Conservation (phyloP, 75 land plant genomes). For the Cunninghamia lanceolata region DNA sequence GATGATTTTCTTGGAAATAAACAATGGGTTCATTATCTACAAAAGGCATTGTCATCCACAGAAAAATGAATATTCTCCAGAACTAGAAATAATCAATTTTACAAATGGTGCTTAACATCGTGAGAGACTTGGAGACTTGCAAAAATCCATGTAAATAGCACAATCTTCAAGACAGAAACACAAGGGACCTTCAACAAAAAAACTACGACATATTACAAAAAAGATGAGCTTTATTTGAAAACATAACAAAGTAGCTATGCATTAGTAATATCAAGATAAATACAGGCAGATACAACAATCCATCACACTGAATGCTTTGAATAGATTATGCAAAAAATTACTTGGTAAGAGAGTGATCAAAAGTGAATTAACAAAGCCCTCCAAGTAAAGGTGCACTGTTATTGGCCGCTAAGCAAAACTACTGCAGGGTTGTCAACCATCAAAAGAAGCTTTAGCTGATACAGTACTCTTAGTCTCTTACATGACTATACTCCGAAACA, state of each 20-base stretch:
- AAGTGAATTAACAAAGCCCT: no score
- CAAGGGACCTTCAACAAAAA: not conserved
- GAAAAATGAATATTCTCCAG: not conserved
- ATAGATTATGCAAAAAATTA: no score
- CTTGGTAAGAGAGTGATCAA: no score
- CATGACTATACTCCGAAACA: no score
- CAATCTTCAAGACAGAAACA: not conserved
- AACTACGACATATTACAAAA: not conserved
- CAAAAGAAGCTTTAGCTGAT: no score
- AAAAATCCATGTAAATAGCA: not conserved
- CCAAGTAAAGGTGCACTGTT: no score
- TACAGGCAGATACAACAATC: not conserved
- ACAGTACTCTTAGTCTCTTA: no score
- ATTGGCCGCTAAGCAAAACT: no score
- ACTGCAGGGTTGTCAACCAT: no score
- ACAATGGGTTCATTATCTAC: not conserved
- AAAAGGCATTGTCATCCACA: not conserved
- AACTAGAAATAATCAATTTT: not conserved
- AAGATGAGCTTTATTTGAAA: not conserved
- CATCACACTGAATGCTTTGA: not conserved
- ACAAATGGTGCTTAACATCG: not conserved
- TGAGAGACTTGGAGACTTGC: not conserved
- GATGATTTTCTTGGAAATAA: not conserved
- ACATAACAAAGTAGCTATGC: not conserved
- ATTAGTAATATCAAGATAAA: not conserved